Conservation (phyloP, 208 protist genomes). For the Acanthamoeba quina region DNA sequence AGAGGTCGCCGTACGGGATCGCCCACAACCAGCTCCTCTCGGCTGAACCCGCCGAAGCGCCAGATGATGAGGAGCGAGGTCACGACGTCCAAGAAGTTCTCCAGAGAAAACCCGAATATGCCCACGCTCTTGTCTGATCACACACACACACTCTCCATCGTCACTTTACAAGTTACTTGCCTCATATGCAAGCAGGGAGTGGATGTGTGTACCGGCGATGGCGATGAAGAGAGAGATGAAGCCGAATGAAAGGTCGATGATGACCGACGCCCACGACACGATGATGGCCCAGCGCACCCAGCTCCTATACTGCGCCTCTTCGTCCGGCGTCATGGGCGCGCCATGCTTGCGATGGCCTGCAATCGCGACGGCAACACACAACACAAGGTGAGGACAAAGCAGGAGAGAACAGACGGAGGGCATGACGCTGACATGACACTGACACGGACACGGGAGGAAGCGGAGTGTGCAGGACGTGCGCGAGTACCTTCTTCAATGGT, state of each 20-base stretch:
- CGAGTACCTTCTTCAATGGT: not conserved
- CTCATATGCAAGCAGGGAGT: not conserved
- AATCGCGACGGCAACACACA: not conserved
- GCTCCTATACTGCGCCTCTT: not conserved
- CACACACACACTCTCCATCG: not conserved
- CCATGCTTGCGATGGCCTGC: not conserved
- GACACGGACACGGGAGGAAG: not conserved
- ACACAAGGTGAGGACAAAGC: not conserved
- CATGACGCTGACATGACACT: not conserved
- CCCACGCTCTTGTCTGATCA: constrained; percentile 6
- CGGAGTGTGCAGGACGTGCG: not conserved
- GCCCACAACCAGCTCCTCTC: not conserved
- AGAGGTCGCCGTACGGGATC: not conserved
- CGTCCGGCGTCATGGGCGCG: not conserved
- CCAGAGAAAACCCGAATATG: constrained; percentile 10
- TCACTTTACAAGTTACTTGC: not conserved
- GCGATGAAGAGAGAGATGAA: constrained; percentile 17
- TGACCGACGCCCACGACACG: not conserved
- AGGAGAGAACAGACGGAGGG: not conserved
- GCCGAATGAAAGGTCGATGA: constrained; percentile 9
- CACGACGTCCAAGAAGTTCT: constrained; percentile 34
- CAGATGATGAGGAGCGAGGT: constrained; percentile 61
- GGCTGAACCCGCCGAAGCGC: constrained; percentile 38
- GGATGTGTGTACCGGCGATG: not conserved
- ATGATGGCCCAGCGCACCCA: constrained; percentile 18